Evolutionary conservation across 1,284 basidiomycete species (phyloP).

Genomic region (Tylopilus sp.): DNA sequence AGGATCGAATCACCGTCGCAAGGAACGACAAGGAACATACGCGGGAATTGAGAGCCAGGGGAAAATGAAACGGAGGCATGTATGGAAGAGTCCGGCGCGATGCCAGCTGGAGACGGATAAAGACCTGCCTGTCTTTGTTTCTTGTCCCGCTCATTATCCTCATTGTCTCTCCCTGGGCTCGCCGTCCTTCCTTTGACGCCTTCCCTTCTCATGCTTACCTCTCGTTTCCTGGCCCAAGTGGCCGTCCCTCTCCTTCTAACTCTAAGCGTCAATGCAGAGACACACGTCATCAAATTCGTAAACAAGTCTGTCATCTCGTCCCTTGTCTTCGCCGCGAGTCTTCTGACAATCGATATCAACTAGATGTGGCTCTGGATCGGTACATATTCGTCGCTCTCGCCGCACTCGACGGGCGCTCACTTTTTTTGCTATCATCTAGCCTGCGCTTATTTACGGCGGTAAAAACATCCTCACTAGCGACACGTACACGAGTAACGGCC

Average conservation of each 20-base stretch:
- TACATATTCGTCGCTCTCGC: conserved; percentile 3
- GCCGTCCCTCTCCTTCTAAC: conserved; percentile 23
- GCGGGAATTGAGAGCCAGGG: conserved; percentile 8
- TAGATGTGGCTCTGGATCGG: conserved; percentile 27
- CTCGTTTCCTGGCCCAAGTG: conserved; percentile 21
- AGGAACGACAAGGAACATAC: conserved; percentile 10
- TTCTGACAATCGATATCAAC: conserved; percentile 3
- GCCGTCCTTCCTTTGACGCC: conserved; percentile 16
- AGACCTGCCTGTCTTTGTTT: neutral
- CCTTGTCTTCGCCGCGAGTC: neutral
- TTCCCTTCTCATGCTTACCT: conserved; percentile 20
- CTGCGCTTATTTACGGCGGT: conserved; percentile 21
- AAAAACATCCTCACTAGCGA: conserved; percentile 21
- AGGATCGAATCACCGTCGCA: conserved; percentile 13
- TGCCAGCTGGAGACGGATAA: conserved; percentile 9
- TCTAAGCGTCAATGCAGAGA: conserved; percentile 20
- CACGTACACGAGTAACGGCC: conserved; percentile 15
- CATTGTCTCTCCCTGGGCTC: conserved; percentile 4
- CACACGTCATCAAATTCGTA: conserved; percentile 23
- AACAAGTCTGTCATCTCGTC: conserved; percentile 23
- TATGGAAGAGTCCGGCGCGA: neutral
- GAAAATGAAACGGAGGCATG: neutral
- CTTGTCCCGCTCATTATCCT: conserved; percentile 3
- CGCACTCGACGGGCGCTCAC: neutral
- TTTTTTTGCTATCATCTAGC: conserved; percentile 11